A percentile compares a stretch with the other conserved stretches of the same genome.
Evolutionary conservation across 352 stramenopile species (phyloP).

Genomic region (Phytopythium mirpurense): DNA sequence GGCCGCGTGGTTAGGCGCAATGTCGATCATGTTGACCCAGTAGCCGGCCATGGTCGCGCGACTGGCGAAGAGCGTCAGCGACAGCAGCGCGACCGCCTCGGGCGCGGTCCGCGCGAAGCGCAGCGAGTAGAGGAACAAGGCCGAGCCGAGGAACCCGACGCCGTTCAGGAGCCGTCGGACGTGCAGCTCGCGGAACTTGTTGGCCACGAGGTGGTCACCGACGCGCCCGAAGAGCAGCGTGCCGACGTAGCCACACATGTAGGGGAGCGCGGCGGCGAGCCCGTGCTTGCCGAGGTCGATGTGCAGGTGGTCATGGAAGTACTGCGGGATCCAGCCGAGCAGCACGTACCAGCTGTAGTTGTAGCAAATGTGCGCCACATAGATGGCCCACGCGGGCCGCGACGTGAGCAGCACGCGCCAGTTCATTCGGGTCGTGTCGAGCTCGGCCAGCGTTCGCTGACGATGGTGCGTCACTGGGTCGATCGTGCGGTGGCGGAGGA

Average conservation of each 20-base stretch:
- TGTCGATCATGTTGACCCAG: conserved; percentile 90
- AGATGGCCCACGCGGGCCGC: conserved; percentile 74
- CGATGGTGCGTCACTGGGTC: conserved; percentile 35
- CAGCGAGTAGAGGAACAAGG: conserved; percentile 63
- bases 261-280: conserved; percentile 64
- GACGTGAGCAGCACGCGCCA: conserved; percentile 64
- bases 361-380: conserved; percentile 82
- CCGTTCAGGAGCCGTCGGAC: conserved; percentile 79
- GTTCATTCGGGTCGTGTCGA: conserved; percentile 52
- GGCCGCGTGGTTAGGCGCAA: conserved; percentile 68
- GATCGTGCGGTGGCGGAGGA: conserved; percentile 55
- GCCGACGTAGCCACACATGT: conserved; percentile 74
- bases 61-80: conserved; percentile 69
- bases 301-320: conserved; percentile 76
- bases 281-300: conserved; percentile 69
- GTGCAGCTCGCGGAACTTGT: conserved; percentile 58
- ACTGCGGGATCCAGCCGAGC: conserved; percentile 85
- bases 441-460: conserved; percentile 28
- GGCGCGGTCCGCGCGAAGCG: conserved; percentile 53
- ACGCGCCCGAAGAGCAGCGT: conserved; percentile 68
- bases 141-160: conserved; percentile 65
- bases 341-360: conserved; percentile 89
- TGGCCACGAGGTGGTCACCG: conserved; percentile 59
- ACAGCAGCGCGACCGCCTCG: conserved; percentile 60
- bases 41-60: conserved; percentile 74